Percentiles rank a stretch among this genome's conserved stretches.
phyloP scores from a whole-genome alignment of 345 rosid genomes.

The Salix viminalis region DNA sequence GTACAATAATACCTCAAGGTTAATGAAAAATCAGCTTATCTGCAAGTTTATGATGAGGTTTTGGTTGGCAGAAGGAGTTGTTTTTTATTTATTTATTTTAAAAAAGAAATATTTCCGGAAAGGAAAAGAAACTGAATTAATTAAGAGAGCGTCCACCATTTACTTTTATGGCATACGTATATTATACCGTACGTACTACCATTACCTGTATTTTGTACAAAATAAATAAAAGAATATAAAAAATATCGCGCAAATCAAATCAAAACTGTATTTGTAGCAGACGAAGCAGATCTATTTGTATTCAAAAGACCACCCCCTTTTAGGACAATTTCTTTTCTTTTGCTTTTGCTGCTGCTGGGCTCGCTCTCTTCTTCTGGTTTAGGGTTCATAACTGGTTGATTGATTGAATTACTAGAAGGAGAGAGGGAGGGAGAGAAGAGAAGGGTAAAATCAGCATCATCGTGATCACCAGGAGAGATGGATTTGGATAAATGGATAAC shows the following conservation, averaged over 20 bases:
- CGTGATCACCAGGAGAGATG: slow-evolving; percentile 42
- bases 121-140: no score
- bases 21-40: no score
- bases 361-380: not conserved
- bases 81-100: no score
- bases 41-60: no score
- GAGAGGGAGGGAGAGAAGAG: not conserved
- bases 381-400: not conserved
- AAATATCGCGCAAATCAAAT: not conserved
- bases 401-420: not conserved
- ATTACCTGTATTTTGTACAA: not conserved
- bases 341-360: not conserved
- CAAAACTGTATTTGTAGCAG: not conserved
- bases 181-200: no score
- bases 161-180: no score
- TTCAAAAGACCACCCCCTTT: not conserved
- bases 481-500: slow-evolving; percentile 98
- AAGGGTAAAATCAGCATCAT: not conserved
- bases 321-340: not conserved
- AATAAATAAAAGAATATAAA: not conserved
- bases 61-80: no score
- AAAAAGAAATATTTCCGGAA: no score
- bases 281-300: not conserved
- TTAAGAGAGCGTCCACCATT: no score
- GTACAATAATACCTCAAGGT: no score